These are phyloP conservation scores for Teratosphaeriaceae sp. DNA, from an alignment of 2,329 filamentous ascomycete genomes.

Conservation along the genomic window DNA sequence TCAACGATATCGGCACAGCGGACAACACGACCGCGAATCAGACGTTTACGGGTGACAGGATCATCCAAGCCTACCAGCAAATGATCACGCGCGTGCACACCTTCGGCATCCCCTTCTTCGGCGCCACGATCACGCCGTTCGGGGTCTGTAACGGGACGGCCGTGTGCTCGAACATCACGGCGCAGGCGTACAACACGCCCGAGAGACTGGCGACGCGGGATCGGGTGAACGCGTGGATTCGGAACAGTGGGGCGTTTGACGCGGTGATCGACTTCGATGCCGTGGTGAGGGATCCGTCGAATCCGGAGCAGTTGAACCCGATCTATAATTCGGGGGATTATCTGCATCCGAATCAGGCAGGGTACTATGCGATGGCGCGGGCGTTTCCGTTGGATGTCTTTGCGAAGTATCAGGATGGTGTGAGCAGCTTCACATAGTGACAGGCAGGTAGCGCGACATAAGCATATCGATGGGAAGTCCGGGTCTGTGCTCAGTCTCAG, in stretches of 20 bases:
- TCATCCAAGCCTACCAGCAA: slow-evolving; percentile 54
- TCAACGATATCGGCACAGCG: slow-evolving; percentile 60
- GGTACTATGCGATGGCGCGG: slow-evolving; percentile 55
- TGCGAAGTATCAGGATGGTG: slow-evolving; percentile 10
- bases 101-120: slow-evolving; percentile 52
- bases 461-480: no score
- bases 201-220: slow-evolving; percentile 51
- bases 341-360: slow-evolving; percentile 54
- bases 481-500: no score
- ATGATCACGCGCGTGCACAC: slow-evolving; percentile 51
- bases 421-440: slow-evolving; percentile 2
- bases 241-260: slow-evolving; percentile 51
- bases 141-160: no score
- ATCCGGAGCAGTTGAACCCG: slow-evolving; percentile 42
- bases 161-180: slow-evolving; percentile 32
- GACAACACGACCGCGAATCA: slow-evolving; percentile 41
- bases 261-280: slow-evolving; percentile 57
- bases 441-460: not conserved
- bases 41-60: slow-evolving; percentile 39
- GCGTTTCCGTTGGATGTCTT: slow-evolving; percentile 53
- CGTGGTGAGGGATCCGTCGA: slow-evolving; percentile 46
- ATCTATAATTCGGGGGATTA: slow-evolving; percentile 58
- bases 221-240: slow-evolving; percentile 56
- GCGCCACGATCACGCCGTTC: slow-evolving; percentile 62
- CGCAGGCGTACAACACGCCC: slow-evolving; percentile 49